phyloP scores from a whole-genome alignment of 805 yeast genomes.

The Saccharomycopsis babjevae region DNA sequence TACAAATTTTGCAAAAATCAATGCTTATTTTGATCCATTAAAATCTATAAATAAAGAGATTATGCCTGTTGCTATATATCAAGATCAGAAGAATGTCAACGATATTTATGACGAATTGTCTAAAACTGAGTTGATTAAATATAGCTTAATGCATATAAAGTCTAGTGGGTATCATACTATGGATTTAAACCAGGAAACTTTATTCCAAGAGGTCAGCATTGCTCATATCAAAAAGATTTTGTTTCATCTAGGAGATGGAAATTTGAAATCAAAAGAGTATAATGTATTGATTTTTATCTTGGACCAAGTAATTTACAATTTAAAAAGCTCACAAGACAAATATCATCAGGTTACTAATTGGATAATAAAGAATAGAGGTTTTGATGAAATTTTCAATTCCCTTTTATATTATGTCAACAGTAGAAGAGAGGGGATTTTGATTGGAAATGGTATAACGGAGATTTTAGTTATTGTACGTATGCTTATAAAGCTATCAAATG shows the following conservation, averaged over 20 bases:
- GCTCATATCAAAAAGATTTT: conserved; percentile 1
- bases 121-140: conserved; percentile 5
- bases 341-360: neutral
- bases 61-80: conserved; percentile 6
- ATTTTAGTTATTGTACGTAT: conserved; percentile 3
- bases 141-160: conserved; percentile 5
- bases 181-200: neutral
- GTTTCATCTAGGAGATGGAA: conserved; percentile 1
- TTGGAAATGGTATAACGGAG: neutral
- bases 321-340: neutral
- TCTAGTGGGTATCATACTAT: neutral
- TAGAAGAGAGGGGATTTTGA: neutral
- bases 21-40: conserved; percentile 11
- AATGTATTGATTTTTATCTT: conserved; percentile 5
- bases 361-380: conserved; percentile 4
- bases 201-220: neutral
- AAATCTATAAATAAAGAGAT: conserved; percentile 1
- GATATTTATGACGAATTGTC: conserved; percentile 6
- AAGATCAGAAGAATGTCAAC: conserved; percentile 6
- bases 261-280: conserved; percentile 3
- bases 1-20: conserved; percentile 3
- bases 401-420: conserved; percentile 3
- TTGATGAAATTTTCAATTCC: conserved; percentile 9
- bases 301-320: neutral
- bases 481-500: conserved; percentile 1